Percentiles rank a stretch among this genome's conserved stretches.
Evolutionary conservation across 352 stramenopile species (phyloP).

Genomic region (Phytopythium aichiense): DNA sequence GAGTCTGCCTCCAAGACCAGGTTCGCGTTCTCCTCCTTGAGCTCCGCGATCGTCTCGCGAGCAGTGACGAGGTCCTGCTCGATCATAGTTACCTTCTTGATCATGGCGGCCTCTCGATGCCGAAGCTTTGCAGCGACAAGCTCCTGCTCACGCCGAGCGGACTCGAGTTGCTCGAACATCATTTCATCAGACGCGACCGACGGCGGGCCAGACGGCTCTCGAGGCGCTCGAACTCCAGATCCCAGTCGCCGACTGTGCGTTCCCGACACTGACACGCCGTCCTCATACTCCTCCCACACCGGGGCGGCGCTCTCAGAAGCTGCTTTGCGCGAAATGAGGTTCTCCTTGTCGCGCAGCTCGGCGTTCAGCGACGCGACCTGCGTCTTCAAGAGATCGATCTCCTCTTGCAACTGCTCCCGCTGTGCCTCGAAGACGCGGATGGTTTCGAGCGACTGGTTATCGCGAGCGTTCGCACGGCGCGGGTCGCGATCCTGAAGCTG

Average conservation of each 20-base stretch:
- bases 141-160: constrained; percentile 70
- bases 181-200: constrained; percentile 58
- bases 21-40: constrained; percentile 83
- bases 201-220: constrained; percentile 3
- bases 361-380: constrained; percentile 61
- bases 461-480: constrained; percentile 42
- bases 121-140: constrained; percentile 51
- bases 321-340: constrained; percentile 45
- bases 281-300: constrained; percentile 21
- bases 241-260: constrained; percentile 1
- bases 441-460: constrained; percentile 63
- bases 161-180: constrained; percentile 71
- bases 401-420: constrained; percentile 65
- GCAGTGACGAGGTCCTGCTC: constrained; percentile 64
- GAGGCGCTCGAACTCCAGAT: neutral
- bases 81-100: constrained; percentile 75
- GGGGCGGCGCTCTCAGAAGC: constrained; percentile 12
- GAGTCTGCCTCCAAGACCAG: constrained; percentile 71
- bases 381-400: constrained; percentile 58
- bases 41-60: constrained; percentile 53
- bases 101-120: constrained; percentile 62
- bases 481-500: constrained; percentile 67
- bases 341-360: constrained; percentile 79
- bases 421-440: constrained; percentile 72
- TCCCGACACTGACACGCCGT: constrained; percentile 7